Base-by-base conservation (phyloP, 768 basidiomycete species). In the Serendipita sp. region DNA sequence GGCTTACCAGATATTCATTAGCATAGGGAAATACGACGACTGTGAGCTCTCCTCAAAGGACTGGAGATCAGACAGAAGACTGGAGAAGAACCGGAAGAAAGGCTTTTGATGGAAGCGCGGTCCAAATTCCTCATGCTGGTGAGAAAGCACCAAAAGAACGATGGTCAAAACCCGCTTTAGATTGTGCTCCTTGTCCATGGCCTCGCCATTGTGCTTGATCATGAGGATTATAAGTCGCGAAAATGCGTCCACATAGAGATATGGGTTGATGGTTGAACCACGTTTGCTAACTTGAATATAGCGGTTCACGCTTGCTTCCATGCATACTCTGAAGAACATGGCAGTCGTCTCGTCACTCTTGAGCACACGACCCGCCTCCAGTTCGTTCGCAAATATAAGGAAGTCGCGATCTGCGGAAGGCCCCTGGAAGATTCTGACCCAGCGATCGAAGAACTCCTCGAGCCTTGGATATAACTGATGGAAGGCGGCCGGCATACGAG, bases 151-250 rank as follows among this genome's bases (percentile, higher is more conserved):
- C 66, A 98, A 84, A 34, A 98, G 92, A 73, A 96, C 89, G 74
- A 98, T 98, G 11, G 95, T 95, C 65, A 99, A 76, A 66, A 98
- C 97, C 77, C 97, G 98, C 63, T 91, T 92, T 70, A 96, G 78
- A 76, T 97, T 98, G 73, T 95, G 90, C 11, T 94, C 90, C 74
- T 96, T 96, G 16, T 93, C 92, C 70, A 92, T 88, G 32, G 93
- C 90, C 76, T 99, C 96, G 10, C 94, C 96, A 69, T 98, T 95
- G 73, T 98, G 97, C 78, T 98, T 98, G 83, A 98, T 93, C 76
- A 99, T 94, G 75, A 96, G 92, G 41, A 92, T 89, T 68, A 99
- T 91, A 67, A 99, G 79, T 68, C 92, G 84, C 44, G 95, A 92
- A 79, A 97, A 85, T 1, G 96, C 93, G 74, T 99, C 96, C 70